Base-by-base conservation (phyloP, 2,329 filamentous ascomycete genomes). In the Nemania abortiva region DNA sequence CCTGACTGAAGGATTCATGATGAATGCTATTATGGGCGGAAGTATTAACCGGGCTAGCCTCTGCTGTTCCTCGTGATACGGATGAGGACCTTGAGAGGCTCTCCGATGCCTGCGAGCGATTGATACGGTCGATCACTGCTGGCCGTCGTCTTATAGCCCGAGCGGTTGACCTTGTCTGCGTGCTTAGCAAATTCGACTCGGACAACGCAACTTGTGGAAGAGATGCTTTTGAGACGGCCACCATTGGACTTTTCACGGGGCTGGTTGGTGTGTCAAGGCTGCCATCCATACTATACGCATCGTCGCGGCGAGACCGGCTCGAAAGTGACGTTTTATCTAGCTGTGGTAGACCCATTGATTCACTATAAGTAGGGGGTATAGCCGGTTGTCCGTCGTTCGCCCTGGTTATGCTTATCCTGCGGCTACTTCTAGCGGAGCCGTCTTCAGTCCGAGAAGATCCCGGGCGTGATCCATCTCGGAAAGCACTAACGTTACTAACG, bases 21-120 rank as follows among this genome's bases (percentile, higher is more conserved):
- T 86, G 84, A 13, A 90, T 81, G 15, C 82, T 87, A 67, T 86
- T 85, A 72, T 90, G 88, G 4, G 87, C 87, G 47, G 88, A 87
- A 6, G 87, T 88, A 74, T 82, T 88, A 71, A 89, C 82, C 5
- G 86, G 84, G 70, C 83, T 90, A 6, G 87, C 81, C 77, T 88
- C 87, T 18, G 87, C 84, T 15, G 84, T 86, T 58, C 86, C 85
- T 27, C 85, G 84, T 55, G 90, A 89, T 61, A 87, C 79, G 0
- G 88, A 90, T 1, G 88, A 90, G 6, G 87, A 87, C 68, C 87
- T 83, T 13, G 89, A 90, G 15, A 81, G 83, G 7, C 79, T 79
- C 6, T 78, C 81, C 1, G 83, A 81, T 27, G 81, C 81, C 34
- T 81, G 81, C 9, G 85, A 82, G 9, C 81, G 82, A 69, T 82